Conservation (phyloP, 257 asterid species). For the Jasminum sambac region DNA sequence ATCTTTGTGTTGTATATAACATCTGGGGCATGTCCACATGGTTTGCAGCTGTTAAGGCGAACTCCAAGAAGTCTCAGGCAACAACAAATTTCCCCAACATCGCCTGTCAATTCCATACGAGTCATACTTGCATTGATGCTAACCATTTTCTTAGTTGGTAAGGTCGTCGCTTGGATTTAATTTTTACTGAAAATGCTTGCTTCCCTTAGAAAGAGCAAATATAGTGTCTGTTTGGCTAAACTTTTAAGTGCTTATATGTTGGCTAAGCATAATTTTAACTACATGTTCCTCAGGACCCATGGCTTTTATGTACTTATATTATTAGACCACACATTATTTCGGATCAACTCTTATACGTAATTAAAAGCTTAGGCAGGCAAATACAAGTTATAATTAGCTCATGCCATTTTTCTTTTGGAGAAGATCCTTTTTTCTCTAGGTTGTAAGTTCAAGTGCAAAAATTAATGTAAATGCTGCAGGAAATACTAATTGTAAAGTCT, state of each 20-base stretch:
- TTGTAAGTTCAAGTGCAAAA: neutral
- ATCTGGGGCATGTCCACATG: constrained; percentile 18
- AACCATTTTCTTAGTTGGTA: constrained; percentile 77
- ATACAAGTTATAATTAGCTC: too few relatives aligned
- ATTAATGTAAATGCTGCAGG: too few relatives aligned
- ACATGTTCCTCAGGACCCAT: too few relatives aligned
- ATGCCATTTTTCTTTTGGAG: too few relatives aligned
- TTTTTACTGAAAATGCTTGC: constrained; percentile 15
- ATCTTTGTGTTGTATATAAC: constrained; percentile 9
- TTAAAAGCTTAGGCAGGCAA: too few relatives aligned
- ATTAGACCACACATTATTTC: too few relatives aligned
- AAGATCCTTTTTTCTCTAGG: neutral
- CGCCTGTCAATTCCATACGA: constrained; percentile 59
- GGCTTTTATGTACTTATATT: too few relatives aligned
- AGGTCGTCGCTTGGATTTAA: constrained; percentile 25
- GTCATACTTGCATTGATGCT: constrained; percentile 56
- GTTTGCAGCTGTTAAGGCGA: constrained; percentile 58
- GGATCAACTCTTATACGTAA: too few relatives aligned
- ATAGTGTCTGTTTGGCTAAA: neutral
- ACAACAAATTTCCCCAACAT: constrained; percentile 35
- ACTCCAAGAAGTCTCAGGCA: constrained; percentile 53
- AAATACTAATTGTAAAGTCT: too few relatives aligned
- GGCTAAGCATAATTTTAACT: too few relatives aligned
- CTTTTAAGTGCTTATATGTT: neutral
- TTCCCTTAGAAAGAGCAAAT: neutral